These are phyloP conservation scores for Yamadazyma jaroonii DNA, from an alignment of 1,139 yeast species.

Conservation along the genomic window DNA sequence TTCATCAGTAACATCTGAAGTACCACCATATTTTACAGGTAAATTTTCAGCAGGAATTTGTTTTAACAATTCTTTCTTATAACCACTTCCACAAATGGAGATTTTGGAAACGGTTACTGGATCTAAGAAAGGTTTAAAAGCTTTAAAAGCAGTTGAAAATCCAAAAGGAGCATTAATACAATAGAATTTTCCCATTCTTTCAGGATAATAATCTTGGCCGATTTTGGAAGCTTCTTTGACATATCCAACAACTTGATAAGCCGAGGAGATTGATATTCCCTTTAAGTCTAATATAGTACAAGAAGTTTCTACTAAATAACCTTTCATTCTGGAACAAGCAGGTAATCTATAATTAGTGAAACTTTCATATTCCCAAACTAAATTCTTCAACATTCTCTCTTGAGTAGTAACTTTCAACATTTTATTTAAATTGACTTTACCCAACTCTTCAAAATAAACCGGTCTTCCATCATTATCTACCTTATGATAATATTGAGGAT, in stretches of 20 bases:
- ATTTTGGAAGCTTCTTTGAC: constrained; percentile 90
- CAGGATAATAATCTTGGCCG: constrained; percentile 98
- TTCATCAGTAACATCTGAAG: constrained; percentile 63
- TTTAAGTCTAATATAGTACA: constrained; percentile 94
- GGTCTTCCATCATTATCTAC: constrained; percentile 98
- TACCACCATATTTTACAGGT: constrained; percentile 89
- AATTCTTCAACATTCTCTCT: constrained; percentile 92
- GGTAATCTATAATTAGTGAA: constrained; percentile 83
- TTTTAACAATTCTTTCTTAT: constrained; percentile 77
- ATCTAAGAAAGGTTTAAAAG: constrained; percentile 91
- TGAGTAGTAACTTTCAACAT: constrained; percentile 93
- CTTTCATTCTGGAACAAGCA: constrained; percentile 85
- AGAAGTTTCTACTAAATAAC: constrained; percentile 83
- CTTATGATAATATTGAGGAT: constrained; percentile 97
- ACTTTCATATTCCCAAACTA: constrained; percentile 97
- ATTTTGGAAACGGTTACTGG: constrained; percentile 98
- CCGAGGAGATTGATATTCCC: constrained; percentile 84
- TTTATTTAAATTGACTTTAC: constrained; percentile 81
- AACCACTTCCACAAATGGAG: constrained; percentile 77
- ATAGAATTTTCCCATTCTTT: constrained; percentile 98
- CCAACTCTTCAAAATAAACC: constrained; percentile 89
- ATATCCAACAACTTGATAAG: constrained; percentile 81
- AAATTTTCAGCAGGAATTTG: constrained; percentile 93
- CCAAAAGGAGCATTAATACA: constrained; percentile 97
- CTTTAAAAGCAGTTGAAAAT: constrained; percentile 86